Evolutionary conservation across 495 filamentous ascomycete genomes (phyloP).

Genomic region (Daldinia decipiens): DNA sequence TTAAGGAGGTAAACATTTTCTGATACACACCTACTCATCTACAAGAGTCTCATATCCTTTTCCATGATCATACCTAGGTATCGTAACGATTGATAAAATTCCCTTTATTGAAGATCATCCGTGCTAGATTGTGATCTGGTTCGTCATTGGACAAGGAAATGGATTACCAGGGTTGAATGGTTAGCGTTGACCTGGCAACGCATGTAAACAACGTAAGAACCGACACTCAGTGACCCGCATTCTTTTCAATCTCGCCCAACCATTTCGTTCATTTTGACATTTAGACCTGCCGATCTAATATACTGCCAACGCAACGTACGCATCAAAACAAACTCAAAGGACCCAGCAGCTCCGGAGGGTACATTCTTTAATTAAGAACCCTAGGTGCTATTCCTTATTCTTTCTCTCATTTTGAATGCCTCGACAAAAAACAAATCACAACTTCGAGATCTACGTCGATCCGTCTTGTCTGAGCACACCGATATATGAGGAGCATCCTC

Average conservation of each 20-base stretch:
- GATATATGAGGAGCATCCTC: constrained; percentile 45
- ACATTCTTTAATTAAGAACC: constrained; percentile 8
- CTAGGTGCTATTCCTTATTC: background rate
- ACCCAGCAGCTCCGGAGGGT: background rate
- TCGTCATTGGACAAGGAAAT: constrained; percentile 22
- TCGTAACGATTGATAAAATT: background rate
- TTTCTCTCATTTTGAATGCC: constrained; percentile 33
- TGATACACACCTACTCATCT: no score
- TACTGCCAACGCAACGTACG: constrained; percentile 30
- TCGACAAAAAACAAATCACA: constrained; percentile 45
- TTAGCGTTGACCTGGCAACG: constrained; percentile 32
- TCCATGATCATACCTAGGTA: background rate
- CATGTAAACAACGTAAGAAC: constrained; percentile 33
- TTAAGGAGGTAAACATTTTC: no score
- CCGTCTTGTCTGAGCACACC: constrained; percentile 52
- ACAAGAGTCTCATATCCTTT: background rate
- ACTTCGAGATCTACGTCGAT: constrained; percentile 59
- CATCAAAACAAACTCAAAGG: constrained; percentile 19
- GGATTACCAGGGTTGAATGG: background rate
- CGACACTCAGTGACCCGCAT: constrained; percentile 27
- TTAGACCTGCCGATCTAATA: constrained; percentile 33
- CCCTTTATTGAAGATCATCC: background rate
- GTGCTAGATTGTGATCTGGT: constrained; percentile 23
- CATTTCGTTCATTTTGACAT: constrained; percentile 29
- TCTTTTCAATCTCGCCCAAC: constrained; percentile 31